Evolutionary conservation across 257 asterid species (phyloP), one percentile per base, ranked within the genome.

Genomic region (Gentiana dahurica): DNA sequence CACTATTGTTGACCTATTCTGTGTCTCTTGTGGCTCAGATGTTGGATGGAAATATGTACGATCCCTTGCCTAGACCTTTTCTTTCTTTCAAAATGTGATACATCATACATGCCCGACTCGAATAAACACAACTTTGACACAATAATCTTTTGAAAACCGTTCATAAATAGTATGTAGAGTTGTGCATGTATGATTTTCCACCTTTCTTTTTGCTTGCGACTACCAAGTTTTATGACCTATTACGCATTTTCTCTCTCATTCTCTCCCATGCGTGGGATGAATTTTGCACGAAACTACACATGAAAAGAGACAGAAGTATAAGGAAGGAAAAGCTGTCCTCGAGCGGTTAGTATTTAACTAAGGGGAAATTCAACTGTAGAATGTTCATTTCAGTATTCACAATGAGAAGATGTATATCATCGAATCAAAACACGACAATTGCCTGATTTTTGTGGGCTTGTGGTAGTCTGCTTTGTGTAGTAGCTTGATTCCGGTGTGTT

Each of bases 281-380:
- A 10, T 70, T 24, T 24, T 66, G 41, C 68, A 75, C 73, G 77
- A 75, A 59, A 73, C 71, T 68, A 95, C 97, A 24, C 82, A 73
- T 12, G 95, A 89, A 49, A 85, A 81, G 89, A 61, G 74, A 51
- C 95, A 85, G 66, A 83, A 83, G 88, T 89, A 89, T 94, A 89
- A 89, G 79, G 97, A 85, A 78, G 95, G 97, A 51, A 89, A 85
- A 79, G 85, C 95, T 24, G 91, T 89, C 54, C 94, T 89, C 12
- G 97, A 89, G 70, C 77, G 97, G 97, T 88, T 36, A 65, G 86
- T 74, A 58, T 55, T n/a, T 62, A 46, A 64, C 60, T 46, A 38
- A 0, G 24, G 24, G 24, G 24, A 24, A 24, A 24, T 24, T 24
- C 24, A 24, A 24, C 24, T 24, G 24, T 24, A 24, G 24, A 24